These are phyloP conservation scores for Fusarium foetens DNA, from an alignment of 2,329 filamentous ascomycete genomes.

Conservation along the genomic window DNA sequence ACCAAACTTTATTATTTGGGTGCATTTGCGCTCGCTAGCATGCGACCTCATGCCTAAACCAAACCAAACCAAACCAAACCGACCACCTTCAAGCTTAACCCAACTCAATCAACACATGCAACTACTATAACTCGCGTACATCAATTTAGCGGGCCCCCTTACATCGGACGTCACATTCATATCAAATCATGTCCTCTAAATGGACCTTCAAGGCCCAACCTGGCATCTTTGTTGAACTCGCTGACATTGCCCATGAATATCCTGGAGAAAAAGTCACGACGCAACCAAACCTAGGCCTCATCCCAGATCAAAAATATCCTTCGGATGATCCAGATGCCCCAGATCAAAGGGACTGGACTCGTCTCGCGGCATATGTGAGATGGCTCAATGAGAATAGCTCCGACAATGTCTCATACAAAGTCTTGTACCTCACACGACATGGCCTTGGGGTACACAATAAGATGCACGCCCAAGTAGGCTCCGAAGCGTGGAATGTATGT, in stretches of 20 bases:
- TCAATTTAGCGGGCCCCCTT: neutral
- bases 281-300: constrained; percentile 63
- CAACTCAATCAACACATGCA: neutral
- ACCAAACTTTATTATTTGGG: neutral
- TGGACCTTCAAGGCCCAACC: constrained; percentile 43
- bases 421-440: constrained; percentile 66
- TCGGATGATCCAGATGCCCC: constrained; percentile 47
- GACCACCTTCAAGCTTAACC: neutral
- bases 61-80: neutral
- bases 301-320: constrained; percentile 58
- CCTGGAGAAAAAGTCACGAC: constrained; percentile 50
- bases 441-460: constrained; percentile 62
- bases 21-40: neutral
- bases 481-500: constrained; percentile 63
- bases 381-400: constrained; percentile 57
- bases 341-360: constrained; percentile 61
- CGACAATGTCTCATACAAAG: constrained; percentile 60
- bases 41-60: constrained; percentile 1
- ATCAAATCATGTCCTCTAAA: constrained; percentile 23
- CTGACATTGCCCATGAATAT: constrained; percentile 42
- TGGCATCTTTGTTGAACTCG: constrained; percentile 58
- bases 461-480: constrained; percentile 66
- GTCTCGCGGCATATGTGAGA: constrained; percentile 59
- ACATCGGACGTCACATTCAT: neutral
- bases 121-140: neutral